phyloP scores from a whole-genome alignment of 495 filamentous ascomycete species.

The Penicillium atrosanguineum region DNA sequence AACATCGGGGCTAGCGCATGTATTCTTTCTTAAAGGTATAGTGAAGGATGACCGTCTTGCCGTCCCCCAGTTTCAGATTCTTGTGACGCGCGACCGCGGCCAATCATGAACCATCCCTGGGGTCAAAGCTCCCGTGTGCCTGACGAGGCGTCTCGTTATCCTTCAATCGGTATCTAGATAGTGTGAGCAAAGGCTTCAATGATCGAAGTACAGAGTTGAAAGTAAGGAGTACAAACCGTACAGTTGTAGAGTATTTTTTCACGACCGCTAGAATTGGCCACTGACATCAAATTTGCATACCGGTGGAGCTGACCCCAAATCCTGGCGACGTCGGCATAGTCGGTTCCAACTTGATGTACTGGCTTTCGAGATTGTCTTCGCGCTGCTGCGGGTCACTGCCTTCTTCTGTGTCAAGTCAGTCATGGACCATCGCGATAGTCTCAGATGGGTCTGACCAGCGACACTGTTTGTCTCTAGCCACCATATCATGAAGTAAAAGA shows the following conservation, averaged over 20 bases:
- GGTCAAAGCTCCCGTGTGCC: slow-evolving; percentile 12
- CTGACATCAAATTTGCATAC: background rate
- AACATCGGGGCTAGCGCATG: background rate
- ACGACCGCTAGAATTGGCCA: background rate
- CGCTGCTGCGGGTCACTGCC: background rate
- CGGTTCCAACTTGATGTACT: background rate
- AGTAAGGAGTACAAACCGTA: background rate
- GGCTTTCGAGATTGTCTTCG: slow-evolving; percentile 1
- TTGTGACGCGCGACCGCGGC: slow-evolving; percentile 7
- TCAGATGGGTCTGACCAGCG: too few relatives aligned
- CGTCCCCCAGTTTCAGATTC: slow-evolving; percentile 6
- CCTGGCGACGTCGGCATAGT: background rate
- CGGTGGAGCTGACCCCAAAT: background rate
- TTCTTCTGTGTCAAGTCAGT: background rate
- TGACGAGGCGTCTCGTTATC: background rate
- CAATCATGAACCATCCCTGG: background rate
- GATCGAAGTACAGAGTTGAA: background rate
- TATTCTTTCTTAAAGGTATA: background rate
- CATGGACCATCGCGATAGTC: too few relatives aligned
- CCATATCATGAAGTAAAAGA: too few relatives aligned
- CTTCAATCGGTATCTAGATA: background rate
- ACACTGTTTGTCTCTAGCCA: too few relatives aligned
- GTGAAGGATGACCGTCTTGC: background rate
- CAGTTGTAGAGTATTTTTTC: background rate
- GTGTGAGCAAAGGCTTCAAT: background rate